These are phyloP conservation scores for Microdochium trichocladiopsis DNA, from an alignment of 2,329 filamentous ascomycete genomes.

Conservation along the genomic window DNA sequence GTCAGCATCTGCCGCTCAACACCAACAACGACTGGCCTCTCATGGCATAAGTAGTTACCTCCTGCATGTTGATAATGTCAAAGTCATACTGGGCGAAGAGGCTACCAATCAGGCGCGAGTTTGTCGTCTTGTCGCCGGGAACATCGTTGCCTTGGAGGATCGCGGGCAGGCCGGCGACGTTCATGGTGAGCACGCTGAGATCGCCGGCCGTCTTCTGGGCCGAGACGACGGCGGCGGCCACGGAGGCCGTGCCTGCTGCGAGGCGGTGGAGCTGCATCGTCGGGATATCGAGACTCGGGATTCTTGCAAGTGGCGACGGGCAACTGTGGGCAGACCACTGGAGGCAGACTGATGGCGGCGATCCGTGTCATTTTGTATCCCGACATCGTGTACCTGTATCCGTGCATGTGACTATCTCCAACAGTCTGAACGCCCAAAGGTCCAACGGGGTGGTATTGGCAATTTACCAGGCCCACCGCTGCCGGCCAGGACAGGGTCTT, in stretches of 20 bases:
- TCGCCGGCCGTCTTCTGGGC: conserved; percentile 14
- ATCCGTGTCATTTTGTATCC: neutral
- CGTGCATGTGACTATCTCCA: neutral
- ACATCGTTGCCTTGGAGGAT: conserved; percentile 53
- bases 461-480: neutral
- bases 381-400: neutral
- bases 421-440: neutral
- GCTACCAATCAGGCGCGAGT: conserved; percentile 48
- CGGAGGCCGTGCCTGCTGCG: neutral
- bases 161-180: conserved; percentile 30
- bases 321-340: neutral
- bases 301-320: neutral
- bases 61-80: conserved; percentile 59
- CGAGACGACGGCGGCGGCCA: neutral
- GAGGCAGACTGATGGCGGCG: no score
- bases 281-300: neutral
- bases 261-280: neutral
- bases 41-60: conserved; percentile 26
- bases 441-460: neutral
- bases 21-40: neutral
- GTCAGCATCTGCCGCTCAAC: neutral
- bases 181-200: conserved; percentile 42
- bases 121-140: conserved; percentile 53
- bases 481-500: neutral
- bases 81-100: conserved; percentile 49